Evolutionary conservation across 306 rosid genomes (phyloP).

Genomic region (Cicer yamashitae): DNA sequence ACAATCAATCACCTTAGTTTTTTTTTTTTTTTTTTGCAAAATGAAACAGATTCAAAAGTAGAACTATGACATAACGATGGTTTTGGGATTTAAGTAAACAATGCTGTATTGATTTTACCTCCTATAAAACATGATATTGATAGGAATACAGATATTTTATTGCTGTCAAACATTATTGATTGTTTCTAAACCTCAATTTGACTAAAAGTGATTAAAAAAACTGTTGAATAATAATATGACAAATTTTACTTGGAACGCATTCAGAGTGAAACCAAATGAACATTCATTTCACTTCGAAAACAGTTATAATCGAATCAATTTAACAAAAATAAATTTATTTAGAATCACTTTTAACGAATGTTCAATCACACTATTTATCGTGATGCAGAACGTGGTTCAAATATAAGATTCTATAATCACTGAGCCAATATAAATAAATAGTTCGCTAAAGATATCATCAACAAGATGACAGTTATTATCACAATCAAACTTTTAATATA

Average conservation of each 20-base stretch:
- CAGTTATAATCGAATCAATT: not conserved
- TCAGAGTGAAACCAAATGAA: not conserved
- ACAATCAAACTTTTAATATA: not conserved
- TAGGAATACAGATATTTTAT: not conserved
- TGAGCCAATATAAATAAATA: not conserved
- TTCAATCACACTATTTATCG: not conserved
- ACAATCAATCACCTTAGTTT: too few relatives aligned
- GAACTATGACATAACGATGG: not conserved
- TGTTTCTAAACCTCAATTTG: not conserved
- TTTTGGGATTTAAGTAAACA: not conserved
- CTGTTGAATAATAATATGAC: not conserved
- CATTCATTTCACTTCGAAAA: not conserved
- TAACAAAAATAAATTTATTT: not conserved
- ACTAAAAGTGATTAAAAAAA: not conserved
- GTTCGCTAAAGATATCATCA: not conserved
- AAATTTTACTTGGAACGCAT: not conserved
- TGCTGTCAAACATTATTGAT: not conserved
- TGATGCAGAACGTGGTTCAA: not conserved
- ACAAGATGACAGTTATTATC: not conserved
- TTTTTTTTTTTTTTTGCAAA: too few relatives aligned
- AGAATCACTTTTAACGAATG: not conserved
- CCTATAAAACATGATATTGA: not conserved
- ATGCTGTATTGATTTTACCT: not conserved
- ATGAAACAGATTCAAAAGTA: not conserved
- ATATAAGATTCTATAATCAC: not conserved